Percentiles rank a stretch among this genome's conserved stretches.
Conservation (phyloP, 257 asterid genomes). For the Salvia miltiorrhiza region DNA sequence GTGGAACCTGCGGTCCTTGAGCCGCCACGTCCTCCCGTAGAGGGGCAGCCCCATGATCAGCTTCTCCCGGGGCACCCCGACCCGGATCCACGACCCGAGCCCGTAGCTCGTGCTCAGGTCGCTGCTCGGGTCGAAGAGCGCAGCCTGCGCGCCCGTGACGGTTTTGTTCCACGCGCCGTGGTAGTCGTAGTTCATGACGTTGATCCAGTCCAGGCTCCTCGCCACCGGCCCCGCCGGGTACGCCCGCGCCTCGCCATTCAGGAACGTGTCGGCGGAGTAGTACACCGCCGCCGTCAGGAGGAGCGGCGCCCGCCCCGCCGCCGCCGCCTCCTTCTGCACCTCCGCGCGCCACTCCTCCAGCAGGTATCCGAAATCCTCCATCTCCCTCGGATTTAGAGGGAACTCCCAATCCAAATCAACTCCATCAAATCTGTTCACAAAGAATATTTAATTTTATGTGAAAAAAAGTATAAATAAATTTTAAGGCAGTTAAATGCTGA, state of each 20-base stretch:
- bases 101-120: conserved; percentile 72
- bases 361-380: conserved; percentile 46
- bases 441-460: no score
- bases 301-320: conserved; percentile 37
- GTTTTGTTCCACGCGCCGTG: conserved; percentile 61
- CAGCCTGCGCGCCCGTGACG: conserved; percentile 78
- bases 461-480: no score
- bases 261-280: conserved; percentile 50
- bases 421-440: conserved; percentile 37
- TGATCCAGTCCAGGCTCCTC: conserved; percentile 68
- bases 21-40: conserved; percentile 74
- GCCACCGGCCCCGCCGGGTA: conserved; percentile 53
- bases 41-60: conserved; percentile 75
- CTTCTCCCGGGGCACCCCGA: conserved; percentile 51
- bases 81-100: conserved; percentile 56
- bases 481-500: no score
- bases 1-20: conserved; percentile 37
- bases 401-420: conserved; percentile 85
- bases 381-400: conserved; percentile 48
- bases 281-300: conserved; percentile 83
- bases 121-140: conserved; percentile 51
- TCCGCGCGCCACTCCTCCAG: conserved; percentile 61
- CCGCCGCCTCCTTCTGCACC: conserved; percentile 39
- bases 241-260: conserved; percentile 34
- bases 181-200: conserved; percentile 72